Evolutionary conservation across 1,139 yeast genomes (phyloP).

Genomic region (Entelexis sorbosivorans): DNA sequence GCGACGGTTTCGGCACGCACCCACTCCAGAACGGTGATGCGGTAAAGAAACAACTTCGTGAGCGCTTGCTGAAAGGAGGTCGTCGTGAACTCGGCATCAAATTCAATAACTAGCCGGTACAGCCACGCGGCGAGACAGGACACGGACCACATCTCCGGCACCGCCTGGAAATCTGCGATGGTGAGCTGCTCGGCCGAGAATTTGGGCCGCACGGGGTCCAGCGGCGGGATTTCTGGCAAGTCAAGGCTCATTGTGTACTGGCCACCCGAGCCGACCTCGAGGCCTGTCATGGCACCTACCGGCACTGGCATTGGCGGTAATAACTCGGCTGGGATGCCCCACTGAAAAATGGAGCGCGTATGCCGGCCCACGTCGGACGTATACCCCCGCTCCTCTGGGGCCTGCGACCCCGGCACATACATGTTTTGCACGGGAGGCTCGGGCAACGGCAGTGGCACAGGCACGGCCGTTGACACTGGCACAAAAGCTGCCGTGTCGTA

Average conservation of each 20-base stretch:
- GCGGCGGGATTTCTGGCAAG: slow-evolving; percentile 30
- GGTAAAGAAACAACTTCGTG: slow-evolving; percentile 42
- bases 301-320: slow-evolving; percentile 20
- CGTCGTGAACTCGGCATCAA: slow-evolving; percentile 39
- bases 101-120: slow-evolving; percentile 19
- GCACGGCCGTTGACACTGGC: neutral
- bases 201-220: slow-evolving; percentile 27
- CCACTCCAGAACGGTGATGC: slow-evolving; percentile 42
- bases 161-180: slow-evolving; percentile 32
- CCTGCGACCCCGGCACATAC: neutral
- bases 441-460: neutral
- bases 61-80: slow-evolving; percentile 38
- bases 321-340: slow-evolving; percentile 20
- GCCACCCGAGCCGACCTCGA: slow-evolving; percentile 11
- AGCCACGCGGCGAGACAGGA: slow-evolving; percentile 35
- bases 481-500: neutral
- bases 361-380: neutral
- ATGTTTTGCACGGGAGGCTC: neutral
- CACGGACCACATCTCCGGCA: slow-evolving; percentile 44
- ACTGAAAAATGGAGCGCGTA: slow-evolving; percentile 15
- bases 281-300: slow-evolving; percentile 13
- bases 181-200: slow-evolving; percentile 37
- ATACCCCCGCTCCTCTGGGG: neutral
- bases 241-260: slow-evolving; percentile 24
- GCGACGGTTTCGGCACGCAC: slow-evolving; percentile 50